A percentile compares a stretch with the other conserved stretches of the same genome.
phyloP scores from a whole-genome alignment of 2,329 filamentous ascomycete genomes.

The Phialophora verrucosa region DNA sequence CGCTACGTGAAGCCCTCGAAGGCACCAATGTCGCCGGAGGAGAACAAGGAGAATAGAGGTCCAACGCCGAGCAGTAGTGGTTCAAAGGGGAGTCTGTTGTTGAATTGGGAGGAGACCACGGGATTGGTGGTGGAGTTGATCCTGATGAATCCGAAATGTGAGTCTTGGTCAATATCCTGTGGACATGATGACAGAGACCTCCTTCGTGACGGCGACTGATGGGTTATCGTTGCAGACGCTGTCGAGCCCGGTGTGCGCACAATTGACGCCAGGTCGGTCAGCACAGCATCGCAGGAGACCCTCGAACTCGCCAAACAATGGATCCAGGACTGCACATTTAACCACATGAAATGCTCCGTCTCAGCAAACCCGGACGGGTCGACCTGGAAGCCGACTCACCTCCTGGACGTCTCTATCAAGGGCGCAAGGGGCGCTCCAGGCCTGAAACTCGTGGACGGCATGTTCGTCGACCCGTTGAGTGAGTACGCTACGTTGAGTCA shows the following conservation, averaged over 20 bases:
- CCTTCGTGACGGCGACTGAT: neutral
- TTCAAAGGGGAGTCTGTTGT: conserved; percentile 24
- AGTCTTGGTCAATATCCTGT: conserved; percentile 14
- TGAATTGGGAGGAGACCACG: conserved; percentile 19
- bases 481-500: conserved; percentile 40
- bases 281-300: conserved; percentile 36
- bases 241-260: conserved; percentile 39
- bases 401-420: conserved; percentile 38
- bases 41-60: conserved; percentile 19
- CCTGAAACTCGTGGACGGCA: conserved; percentile 38
- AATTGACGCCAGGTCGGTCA: conserved; percentile 33
- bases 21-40: conserved; percentile 6
- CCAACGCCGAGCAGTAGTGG: conserved; percentile 25
- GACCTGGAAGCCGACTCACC: conserved; percentile 38
- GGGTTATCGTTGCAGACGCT: conserved; percentile 28
- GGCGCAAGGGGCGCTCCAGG: conserved; percentile 35
- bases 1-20: conserved; percentile 34
- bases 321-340: conserved; percentile 40
- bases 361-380: conserved; percentile 26
- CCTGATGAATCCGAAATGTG: conserved; percentile 39
- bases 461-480: conserved; percentile 37
- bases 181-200: neutral
- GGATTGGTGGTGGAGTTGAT: conserved; percentile 37
- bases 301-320: conserved; percentile 38
- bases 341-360: conserved; percentile 41